phyloP scores from a whole-genome alignment of 2,329 filamentous ascomycete genomes.

The Venturia pyrina region DNA sequence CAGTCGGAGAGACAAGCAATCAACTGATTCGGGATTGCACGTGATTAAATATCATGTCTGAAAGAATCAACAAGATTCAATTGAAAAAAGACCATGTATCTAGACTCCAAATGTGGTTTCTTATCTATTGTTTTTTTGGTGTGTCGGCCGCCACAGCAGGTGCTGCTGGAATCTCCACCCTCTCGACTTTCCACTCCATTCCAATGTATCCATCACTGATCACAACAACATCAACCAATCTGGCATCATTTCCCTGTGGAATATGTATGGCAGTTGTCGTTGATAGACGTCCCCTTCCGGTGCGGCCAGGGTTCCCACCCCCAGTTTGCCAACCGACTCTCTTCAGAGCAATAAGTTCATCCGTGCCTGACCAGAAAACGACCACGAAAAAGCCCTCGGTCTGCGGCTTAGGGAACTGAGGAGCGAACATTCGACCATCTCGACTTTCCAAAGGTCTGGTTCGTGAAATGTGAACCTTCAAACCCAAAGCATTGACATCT shows the following conservation, averaged over 20 bases:
- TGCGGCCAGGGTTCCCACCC: slow-evolving; percentile 11
- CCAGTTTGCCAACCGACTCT: slow-evolving; percentile 61
- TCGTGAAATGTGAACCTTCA: slow-evolving; percentile 56
- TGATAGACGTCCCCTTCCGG: slow-evolving; percentile 31
- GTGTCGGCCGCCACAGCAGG: slow-evolving; percentile 14
- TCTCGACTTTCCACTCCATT: slow-evolving; percentile 51
- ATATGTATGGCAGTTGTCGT: slow-evolving; percentile 52
- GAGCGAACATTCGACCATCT: slow-evolving; percentile 64
- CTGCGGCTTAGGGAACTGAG: slow-evolving; percentile 86
- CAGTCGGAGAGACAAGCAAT: too few species aligned
- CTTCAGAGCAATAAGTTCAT: slow-evolving; percentile 81
- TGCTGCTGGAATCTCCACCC: slow-evolving; percentile 40
- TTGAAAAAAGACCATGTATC: too few species aligned
- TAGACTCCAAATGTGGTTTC: too few species aligned
- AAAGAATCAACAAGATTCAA: too few species aligned
- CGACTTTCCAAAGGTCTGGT: slow-evolving; percentile 43
- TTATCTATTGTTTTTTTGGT: background rate
- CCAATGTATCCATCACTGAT: slow-evolving; percentile 83
- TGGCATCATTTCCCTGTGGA: slow-evolving; percentile 41
- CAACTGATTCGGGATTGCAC: background rate
- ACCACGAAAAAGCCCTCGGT: slow-evolving; percentile 89
- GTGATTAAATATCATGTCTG: background rate
- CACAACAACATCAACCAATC: slow-evolving; percentile 63
- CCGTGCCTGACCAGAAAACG: slow-evolving; percentile 54
- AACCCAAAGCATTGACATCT: slow-evolving; percentile 49